These are phyloP conservation scores for Penicillium sp. DNA, from an alignment of 2,329 filamentous ascomycete species.

Conservation along the genomic window DNA sequence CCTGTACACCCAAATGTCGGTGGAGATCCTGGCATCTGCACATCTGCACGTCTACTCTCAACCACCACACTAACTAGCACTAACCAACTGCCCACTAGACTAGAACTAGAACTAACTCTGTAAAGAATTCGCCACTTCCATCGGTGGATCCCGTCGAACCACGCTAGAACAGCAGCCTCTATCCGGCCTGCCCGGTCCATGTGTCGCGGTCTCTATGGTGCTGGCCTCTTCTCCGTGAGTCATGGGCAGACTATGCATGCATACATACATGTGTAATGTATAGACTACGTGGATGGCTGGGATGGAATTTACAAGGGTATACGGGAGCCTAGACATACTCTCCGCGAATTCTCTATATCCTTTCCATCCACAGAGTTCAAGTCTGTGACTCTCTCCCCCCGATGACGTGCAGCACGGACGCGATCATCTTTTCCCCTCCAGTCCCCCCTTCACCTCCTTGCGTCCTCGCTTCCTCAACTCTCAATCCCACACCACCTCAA, in stretches of 20 bases:
- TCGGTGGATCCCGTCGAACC: conserved; percentile 10
- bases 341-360: no score
- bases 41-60: conserved; percentile 8
- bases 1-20: conserved; percentile 26
- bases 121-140: conserved; percentile 12
- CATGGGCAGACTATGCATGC: not conserved
- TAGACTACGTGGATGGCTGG: no score
- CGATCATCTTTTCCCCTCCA: conserved; percentile 15
- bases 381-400: no score
- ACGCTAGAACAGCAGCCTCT: conserved; percentile 6
- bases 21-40: conserved; percentile 24
- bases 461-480: conserved; percentile 11
- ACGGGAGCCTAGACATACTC: no score
- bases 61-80: conserved; percentile 6
- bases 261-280: no score
- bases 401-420: conserved; percentile 30
- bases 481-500: conserved; percentile 13
- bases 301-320: no score
- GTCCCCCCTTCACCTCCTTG: conserved; percentile 23
- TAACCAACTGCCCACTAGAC: not conserved
- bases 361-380: no score
- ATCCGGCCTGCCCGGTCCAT: conserved; percentile 12
- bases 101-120: not conserved
- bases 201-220: conserved; percentile 25
- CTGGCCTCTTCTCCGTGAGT: conserved; percentile 13